Conservation (phyloP, 495 filamentous ascomycete genomes). For the Xylaria telfairii region DNA sequence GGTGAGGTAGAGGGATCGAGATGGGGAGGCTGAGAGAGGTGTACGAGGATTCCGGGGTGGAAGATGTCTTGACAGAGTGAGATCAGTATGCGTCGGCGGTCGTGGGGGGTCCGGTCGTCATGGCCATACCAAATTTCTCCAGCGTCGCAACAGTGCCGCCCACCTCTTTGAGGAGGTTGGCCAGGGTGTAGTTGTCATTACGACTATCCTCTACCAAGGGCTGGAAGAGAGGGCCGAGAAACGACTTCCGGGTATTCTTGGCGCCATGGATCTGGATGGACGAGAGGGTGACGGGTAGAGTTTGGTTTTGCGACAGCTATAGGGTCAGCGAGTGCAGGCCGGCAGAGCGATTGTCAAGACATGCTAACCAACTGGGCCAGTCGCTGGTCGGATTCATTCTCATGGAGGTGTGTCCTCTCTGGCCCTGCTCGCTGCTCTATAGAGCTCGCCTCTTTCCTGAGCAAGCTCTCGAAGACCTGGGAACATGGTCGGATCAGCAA, state of each 20-base stretch:
- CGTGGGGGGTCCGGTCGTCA: not conserved
- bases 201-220: conserved; percentile 74
- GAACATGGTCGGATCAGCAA: conserved; percentile 15
- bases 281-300: conserved; percentile 75
- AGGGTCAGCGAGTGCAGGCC: not conserved
- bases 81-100: conserved; percentile 27
- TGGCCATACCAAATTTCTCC: conserved; percentile 71
- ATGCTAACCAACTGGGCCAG: conserved; percentile 37
- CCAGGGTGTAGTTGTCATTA: conserved; percentile 72
- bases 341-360: conserved; percentile 6
- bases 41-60: conserved; percentile 79
- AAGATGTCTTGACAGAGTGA: conserved; percentile 71
- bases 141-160: conserved; percentile 73
- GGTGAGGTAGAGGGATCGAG: conserved; percentile 63
- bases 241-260: conserved; percentile 74
- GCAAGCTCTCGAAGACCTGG: conserved; percentile 38
- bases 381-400: conserved; percentile 33
- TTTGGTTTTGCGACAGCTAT: conserved; percentile 75
- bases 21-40: conserved; percentile 71
- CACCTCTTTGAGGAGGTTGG: conserved; percentile 75
- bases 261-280: conserved; percentile 81
- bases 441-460: conserved; percentile 35
- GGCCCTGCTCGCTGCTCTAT: conserved; percentile 31
- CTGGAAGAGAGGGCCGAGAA: conserved; percentile 79
- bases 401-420: conserved; percentile 29